Evolutionary conservation across 108 stramenopile species (phyloP).

Genomic region (Skeletonema menzelii): DNA sequence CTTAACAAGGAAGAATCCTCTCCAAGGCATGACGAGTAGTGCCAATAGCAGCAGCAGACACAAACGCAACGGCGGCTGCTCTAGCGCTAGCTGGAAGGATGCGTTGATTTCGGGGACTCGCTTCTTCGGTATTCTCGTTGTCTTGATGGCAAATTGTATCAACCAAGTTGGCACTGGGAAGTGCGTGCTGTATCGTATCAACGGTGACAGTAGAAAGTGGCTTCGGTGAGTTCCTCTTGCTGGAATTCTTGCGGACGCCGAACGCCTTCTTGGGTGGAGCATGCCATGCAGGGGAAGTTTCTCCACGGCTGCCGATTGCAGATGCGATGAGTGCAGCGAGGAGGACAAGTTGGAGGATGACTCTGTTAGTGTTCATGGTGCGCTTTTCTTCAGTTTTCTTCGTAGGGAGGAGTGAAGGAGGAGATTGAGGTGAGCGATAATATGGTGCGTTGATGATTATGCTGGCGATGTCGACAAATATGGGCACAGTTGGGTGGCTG

Average conservation of each 20-base stretch:
- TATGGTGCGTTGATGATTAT: background rate
- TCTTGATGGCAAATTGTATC: background rate
- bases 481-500: too few relatives aligned
- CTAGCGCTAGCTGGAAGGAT: slow-evolving; percentile 25
- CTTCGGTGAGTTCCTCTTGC: background rate
- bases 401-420: too few relatives aligned
- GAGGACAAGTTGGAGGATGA: background rate
- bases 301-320: background rate
- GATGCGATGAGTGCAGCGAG: background rate
- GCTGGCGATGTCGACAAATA: too few relatives aligned
- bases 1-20: background rate
- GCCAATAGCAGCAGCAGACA: slow-evolving; percentile 37
- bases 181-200: background rate
- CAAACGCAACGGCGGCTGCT: slow-evolving; percentile 31
- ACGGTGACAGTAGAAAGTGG: background rate
- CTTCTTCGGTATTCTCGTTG: background rate
- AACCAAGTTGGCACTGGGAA: background rate
- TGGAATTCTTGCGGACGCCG: background rate
- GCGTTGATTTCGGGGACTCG: background rate
- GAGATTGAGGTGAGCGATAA: too few relatives aligned
- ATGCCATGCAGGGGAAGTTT: background rate
- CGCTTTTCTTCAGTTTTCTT: too few relatives aligned
- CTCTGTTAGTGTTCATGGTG: background rate
- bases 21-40: slow-evolving; percentile 37
- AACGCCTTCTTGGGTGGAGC: background rate